Evolutionary conservation across 2,329 filamentous ascomycete genomes (phyloP).

Genomic region (Pezizomycotina sp.): DNA sequence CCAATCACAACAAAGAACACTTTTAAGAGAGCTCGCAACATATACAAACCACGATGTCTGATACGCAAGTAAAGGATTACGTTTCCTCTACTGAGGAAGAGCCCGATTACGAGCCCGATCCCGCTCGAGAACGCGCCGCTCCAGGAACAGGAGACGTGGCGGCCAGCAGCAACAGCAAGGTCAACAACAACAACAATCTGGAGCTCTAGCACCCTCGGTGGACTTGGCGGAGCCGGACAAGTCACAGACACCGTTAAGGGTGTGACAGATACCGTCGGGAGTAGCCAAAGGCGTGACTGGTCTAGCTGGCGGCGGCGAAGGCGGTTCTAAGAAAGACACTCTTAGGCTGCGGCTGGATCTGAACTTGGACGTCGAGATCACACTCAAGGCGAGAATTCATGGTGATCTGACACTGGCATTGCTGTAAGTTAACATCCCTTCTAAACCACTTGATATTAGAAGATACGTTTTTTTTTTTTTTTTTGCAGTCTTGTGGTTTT

Average conservation of each 20-base stretch:
- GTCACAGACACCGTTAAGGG: slow-evolving; percentile 19
- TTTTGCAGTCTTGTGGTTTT: slow-evolving; percentile 6
- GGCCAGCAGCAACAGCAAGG: slow-evolving; percentile 13
- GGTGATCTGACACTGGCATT: slow-evolving; percentile 67
- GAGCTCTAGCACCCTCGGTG: too few species aligned
- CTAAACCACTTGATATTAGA: neutral
- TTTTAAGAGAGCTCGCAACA: too few species aligned
- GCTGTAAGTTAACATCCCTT: slow-evolving; percentile 41
- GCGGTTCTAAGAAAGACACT: slow-evolving; percentile 41
- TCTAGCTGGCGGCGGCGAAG: slow-evolving; percentile 7
- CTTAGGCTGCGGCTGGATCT: slow-evolving; percentile 56
- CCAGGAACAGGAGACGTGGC: too few species aligned
- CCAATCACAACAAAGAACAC: too few species aligned
- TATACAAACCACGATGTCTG: too few species aligned
- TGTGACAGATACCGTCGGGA: slow-evolving; percentile 18
- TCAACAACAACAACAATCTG: slow-evolving; percentile 6
- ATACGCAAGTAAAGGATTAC: too few species aligned
- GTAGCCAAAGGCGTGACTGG: slow-evolving; percentile 18
- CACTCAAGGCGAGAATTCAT: slow-evolving; percentile 70
- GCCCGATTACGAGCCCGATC: too few species aligned
- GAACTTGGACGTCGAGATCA: slow-evolving; percentile 69
- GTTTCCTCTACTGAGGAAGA: too few species aligned
- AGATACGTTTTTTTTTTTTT: slow-evolving; percentile 1
- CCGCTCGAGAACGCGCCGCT: too few species aligned
- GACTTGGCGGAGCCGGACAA: slow-evolving; percentile 16